Conservation (phyloP, 257 asterid species). For the Solanum tacnaense region DNA sequence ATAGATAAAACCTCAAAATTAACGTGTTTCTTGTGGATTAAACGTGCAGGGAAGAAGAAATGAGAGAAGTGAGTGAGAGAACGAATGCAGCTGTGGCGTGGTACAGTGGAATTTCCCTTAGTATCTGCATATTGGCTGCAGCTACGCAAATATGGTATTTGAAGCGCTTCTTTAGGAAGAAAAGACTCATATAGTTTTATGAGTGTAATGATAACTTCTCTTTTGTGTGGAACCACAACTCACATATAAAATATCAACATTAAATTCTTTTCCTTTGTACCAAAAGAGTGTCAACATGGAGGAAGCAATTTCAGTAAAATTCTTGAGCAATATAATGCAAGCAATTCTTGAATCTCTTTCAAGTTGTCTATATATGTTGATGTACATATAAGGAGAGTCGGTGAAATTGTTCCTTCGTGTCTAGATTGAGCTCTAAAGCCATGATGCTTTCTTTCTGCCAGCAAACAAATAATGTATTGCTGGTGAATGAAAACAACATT, state of each 20-base stretch:
- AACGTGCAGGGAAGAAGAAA: slow-evolving; percentile 51
- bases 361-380: background rate
- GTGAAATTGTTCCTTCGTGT: background rate
- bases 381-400: background rate
- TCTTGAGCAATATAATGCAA: background rate
- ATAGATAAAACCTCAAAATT: background rate
- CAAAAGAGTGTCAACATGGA: background rate
- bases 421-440: background rate
- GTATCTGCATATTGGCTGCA: slow-evolving; percentile 38
- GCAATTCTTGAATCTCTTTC: background rate
- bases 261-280: background rate
- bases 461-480: background rate
- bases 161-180: slow-evolving; percentile 54
- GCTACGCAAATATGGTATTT: slow-evolving; percentile 34
- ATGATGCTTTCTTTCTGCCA: background rate
- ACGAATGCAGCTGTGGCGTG: slow-evolving; percentile 57
- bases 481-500: background rate
- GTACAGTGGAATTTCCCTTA: slow-evolving; percentile 45
- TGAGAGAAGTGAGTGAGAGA: slow-evolving; percentile 57
- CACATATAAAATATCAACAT: background rate
- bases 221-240: background rate
- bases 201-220: background rate
- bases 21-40: background rate
- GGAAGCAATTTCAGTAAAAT: too few species aligned
- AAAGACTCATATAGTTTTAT: slow-evolving; percentile 42